Conservation (phyloP, 1,284 basidiomycete species). For the Tetrapyrgos nigripes region DNA sequence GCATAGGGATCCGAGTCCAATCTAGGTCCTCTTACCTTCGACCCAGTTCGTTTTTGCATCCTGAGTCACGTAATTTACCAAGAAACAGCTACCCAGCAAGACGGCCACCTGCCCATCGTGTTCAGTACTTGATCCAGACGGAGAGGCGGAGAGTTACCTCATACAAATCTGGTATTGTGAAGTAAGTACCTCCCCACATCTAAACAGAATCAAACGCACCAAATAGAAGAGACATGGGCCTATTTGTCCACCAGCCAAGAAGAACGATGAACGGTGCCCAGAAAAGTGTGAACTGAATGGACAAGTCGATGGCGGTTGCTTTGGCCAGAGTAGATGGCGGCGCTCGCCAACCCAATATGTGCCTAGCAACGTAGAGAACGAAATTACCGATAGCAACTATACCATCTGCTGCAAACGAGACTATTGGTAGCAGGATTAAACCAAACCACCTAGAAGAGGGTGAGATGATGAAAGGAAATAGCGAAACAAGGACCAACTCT, state of each 20-base stretch:
- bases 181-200: no score
- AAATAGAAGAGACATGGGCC: conserved; percentile 61
- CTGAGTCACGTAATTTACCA: conserved; percentile 75
- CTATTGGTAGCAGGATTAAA: conserved; percentile 68
- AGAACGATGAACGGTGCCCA: conserved; percentile 70
- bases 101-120: conserved; percentile 67
- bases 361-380: conserved; percentile 41
- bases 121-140: no score
- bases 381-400: conserved; percentile 61
- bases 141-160: no score
- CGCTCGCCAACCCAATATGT: conserved; percentile 41
- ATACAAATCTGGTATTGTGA: no score
- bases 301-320: conserved; percentile 66
- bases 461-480: not conserved
- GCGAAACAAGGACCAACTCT: conserved; percentile 47
- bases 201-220: no score
- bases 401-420: conserved; percentile 75
- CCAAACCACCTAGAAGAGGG: conserved; percentile 64
- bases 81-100: conserved; percentile 65
- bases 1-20: no score
- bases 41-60: conserved; percentile 77
- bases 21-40: conserved; percentile 45
- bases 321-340: conserved; percentile 59
- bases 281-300: conserved; percentile 71
- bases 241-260: conserved; percentile 63